phyloP scores from a whole-genome alignment of 1,139 yeast genomes.

The Saccharomyces hybrid region DNA sequence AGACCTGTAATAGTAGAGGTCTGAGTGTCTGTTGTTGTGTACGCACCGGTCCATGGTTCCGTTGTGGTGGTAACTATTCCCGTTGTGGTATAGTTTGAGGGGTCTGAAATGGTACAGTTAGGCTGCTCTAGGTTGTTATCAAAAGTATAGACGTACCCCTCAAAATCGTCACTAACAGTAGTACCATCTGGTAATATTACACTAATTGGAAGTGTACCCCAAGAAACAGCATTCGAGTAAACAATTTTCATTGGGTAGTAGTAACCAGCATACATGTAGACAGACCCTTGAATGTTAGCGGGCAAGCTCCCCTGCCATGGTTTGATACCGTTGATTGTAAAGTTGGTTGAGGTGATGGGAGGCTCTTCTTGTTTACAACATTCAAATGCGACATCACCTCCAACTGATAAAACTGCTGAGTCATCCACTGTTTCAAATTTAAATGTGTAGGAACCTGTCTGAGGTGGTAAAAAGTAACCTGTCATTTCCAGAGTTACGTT shows the following conservation, averaged over 20 bases:
- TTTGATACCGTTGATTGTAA: constrained; percentile 9
- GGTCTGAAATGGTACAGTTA: background rate
- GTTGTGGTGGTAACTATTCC: background rate
- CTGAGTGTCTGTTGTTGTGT: background rate
- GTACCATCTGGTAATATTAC: background rate
- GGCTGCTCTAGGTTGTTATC: background rate
- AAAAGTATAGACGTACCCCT: background rate
- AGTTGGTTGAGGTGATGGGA: constrained; percentile 3
- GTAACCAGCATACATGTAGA: constrained; percentile 6
- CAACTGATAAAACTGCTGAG: constrained; percentile 25
- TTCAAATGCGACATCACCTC: constrained; percentile 24
- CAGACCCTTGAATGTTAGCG: background rate
- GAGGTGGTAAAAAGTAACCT: constrained; percentile 27
- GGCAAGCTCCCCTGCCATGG: constrained; percentile 2
- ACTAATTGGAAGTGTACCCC: background rate
- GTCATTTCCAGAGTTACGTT: constrained; percentile 21
- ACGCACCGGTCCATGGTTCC: background rate
- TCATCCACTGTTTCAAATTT: constrained; percentile 23
- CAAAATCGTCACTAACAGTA: background rate
- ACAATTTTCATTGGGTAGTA: constrained; percentile 29
- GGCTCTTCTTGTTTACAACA: constrained; percentile 23
- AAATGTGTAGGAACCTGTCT: constrained; percentile 26
- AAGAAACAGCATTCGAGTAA: constrained; percentile 5
- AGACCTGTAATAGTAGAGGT: background rate
- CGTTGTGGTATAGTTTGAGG: background rate